Evolutionary conservation across 495 filamentous ascomycete genomes (phyloP).

Genomic region (Neurospora sp.): DNA sequence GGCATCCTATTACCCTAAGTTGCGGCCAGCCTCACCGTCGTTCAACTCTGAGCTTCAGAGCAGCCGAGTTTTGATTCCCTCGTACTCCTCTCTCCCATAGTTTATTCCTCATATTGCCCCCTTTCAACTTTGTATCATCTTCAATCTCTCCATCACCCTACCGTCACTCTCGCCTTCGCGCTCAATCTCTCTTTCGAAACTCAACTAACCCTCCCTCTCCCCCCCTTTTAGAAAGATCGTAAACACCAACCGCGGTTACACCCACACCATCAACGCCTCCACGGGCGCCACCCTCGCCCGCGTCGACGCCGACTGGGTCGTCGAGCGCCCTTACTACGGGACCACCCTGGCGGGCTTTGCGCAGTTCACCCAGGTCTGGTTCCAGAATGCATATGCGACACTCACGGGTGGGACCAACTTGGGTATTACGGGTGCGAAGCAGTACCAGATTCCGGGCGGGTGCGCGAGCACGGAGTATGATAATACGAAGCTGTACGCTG

Average conservation of each 20-base stretch:
- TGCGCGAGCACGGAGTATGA: slow-evolving; percentile 15
- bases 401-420: background rate
- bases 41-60: background rate
- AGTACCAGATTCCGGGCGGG: slow-evolving; percentile 15
- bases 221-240: background rate
- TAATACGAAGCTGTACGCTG: background rate
- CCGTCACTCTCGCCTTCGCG: background rate
- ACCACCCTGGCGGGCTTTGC: slow-evolving; percentile 12
- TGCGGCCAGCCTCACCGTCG: background rate
- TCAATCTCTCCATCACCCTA: too few relatives aligned
- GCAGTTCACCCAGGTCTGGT: slow-evolving; percentile 19
- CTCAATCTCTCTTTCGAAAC: too few relatives aligned
- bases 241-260: slow-evolving; percentile 10
- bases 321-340: slow-evolving; percentile 20
- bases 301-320: slow-evolving; percentile 21
- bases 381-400: slow-evolving; percentile 14
- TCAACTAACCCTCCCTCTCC: background rate
- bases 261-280: slow-evolving; percentile 5
- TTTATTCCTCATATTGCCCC: too few relatives aligned
- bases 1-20: too few relatives aligned
- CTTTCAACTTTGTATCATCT: too few relatives aligned
- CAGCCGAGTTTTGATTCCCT: too few relatives aligned
- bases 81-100: too few relatives aligned
- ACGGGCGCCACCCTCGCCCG: slow-evolving; percentile 13
- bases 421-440: slow-evolving; percentile 16